Conservation (phyloP, 345 rosid species). For the Geranium brycei region DNA sequence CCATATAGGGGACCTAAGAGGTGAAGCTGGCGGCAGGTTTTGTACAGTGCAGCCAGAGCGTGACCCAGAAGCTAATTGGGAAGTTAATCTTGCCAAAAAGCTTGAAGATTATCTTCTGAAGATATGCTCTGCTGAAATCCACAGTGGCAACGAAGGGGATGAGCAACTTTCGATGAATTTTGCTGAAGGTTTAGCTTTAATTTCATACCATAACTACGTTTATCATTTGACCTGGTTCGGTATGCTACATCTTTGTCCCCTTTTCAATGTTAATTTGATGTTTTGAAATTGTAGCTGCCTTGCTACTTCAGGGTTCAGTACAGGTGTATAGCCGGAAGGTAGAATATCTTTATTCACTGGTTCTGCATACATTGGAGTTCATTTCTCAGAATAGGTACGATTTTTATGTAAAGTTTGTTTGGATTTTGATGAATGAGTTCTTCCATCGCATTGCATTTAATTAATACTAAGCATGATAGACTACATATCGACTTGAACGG, state of each 20-base stretch:
- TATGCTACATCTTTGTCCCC: background rate
- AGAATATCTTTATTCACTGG: constrained; percentile 83
- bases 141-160: constrained; percentile 30
- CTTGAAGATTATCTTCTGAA: constrained; percentile 83
- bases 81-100: constrained; percentile 67
- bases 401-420: background rate
- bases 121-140: constrained; percentile 74
- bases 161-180: constrained; percentile 44
- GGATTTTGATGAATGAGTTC: background rate
- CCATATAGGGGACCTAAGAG: too few species aligned
- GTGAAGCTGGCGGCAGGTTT: constrained; percentile 15
- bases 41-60: constrained; percentile 73
- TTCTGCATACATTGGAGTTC: constrained; percentile 85
- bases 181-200: constrained; percentile 59
- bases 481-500: too few species aligned
- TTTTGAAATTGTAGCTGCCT: constrained; percentile 64
- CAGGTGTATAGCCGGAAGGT: constrained; percentile 97
- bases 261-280: background rate
- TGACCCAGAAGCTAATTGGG: constrained; percentile 87
- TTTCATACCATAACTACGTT: background rate
- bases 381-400: constrained; percentile 67
- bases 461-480: too few species aligned
- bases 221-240: too few species aligned
- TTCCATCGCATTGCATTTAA: background rate
- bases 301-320: constrained; percentile 92